Base-by-base conservation (phyloP, 768 basidiomycete species). In the Flagelloscypha sp. region DNA sequence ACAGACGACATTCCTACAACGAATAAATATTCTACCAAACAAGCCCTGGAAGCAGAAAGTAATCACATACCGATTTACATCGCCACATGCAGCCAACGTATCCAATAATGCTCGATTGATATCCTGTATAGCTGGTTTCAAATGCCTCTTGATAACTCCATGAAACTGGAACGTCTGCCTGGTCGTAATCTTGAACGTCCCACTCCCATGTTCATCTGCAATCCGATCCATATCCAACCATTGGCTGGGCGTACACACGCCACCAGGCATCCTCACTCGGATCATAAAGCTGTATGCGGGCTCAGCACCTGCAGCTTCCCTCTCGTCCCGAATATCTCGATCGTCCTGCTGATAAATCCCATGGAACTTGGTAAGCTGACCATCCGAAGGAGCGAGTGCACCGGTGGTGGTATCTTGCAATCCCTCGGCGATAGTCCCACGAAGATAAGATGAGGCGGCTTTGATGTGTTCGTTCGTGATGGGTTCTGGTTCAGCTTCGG, bases 381-480 rank as follows among this genome's bases (percentile, higher is more conserved):
- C 81, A 56, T 99, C 95, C 44, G 78, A 80, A 5, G 89, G 66
- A 9, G 92, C 83, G 20, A 98, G 76, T n/a, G 88, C 86, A 33
- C 90, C 94, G 1, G 94, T 95, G 36, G 68, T 75, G 36, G 64
- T 71, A 56, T 98, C 94, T 45, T 73, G 68, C 23, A 99, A 72
- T 30, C 95, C 94, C 55, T 98, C 93, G 1, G 66, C 69, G 55
- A 99, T 98, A 24, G 95, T 98, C 2, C 95, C 95, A 35, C 95
- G 84, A 15, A 97, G 73, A 63, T 84, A 97, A 37, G 80, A 76
- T 30, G 85, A 89, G 5, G 94, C 92, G 31, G 86, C 95, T 66
- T 98, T 99, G 73, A 98, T 97, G 59, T 98, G 90, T 62, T 99
- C 95, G 66, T 98, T 97, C 36, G 95, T 97, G 57, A 99, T 94